Evolutionary conservation across 495 filamentous ascomycete species (phyloP), one percentile per base, ranked within the genome.

Genomic region (Podospora tetraspora): DNA sequence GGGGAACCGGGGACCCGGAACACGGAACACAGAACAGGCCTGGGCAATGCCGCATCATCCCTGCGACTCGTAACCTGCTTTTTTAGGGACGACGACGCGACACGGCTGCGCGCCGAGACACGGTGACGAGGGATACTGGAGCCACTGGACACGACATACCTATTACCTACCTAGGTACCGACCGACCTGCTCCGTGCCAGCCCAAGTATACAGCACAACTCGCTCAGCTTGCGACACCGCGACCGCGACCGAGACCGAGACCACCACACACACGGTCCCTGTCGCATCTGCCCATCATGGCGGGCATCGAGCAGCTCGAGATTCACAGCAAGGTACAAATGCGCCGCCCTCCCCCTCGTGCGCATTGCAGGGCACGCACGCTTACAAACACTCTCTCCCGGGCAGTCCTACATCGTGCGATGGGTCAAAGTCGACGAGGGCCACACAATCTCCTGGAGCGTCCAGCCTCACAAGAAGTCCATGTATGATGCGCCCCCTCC

Each of bases 391-490:
- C 52, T 59, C 34, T 58, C 32, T 63, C 68, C 67, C 66, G 68
- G 68, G 60, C 72, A 99, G 95, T 96, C 93, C 57, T 98, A 99
- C 79, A 92, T 99, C 71, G 91, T 98, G 58, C 92, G 95, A 73
- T 99, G 96, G 96, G 91, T 98, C 70, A 88, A 91, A 73, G 94
- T 97, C 66, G 88, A 92, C 61, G 89, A 89, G 67, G 89, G 88
- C 61, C 90, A 96, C 76, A 96, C 95, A 68, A 95, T 99, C 73
- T 97, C 94, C 7, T 99, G 95, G 95, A 97, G 92, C 75, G 88
- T 98, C 25, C 92, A 98, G 73, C 96, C 95, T 8, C 92, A 97
- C 75, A 97, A 94, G 83, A 97, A 97, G 79, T 97, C 93, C 25
- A 89, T 99, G 87, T 88, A 77, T 72, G 78, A 68, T n/a, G 29